Percentiles rank a stretch among this genome's conserved stretches.
phyloP scores from a whole-genome alignment of 148 eudicot species.

The Chenopodium berlandieri region DNA sequence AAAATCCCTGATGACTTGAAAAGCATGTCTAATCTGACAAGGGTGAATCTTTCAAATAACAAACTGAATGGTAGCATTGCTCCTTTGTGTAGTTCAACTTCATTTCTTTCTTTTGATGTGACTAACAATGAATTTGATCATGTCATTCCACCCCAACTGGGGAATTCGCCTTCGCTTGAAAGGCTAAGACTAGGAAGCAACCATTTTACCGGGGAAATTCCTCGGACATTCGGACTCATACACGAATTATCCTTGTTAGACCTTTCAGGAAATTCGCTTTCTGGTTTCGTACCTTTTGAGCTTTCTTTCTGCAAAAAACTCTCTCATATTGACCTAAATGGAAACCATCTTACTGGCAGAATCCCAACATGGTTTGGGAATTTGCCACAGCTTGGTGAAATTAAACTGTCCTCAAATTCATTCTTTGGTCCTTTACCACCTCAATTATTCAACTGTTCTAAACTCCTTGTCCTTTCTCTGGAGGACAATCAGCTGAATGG shows the following conservation, averaged over 20 bases:
- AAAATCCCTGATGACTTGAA: slow-evolving; percentile 57
- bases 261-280: slow-evolving; percentile 68
- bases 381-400: slow-evolving; percentile 72
- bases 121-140: slow-evolving; percentile 72
- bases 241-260: slow-evolving; percentile 56
- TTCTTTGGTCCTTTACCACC: slow-evolving; percentile 64
- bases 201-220: slow-evolving; percentile 65
- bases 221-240: slow-evolving; percentile 62
- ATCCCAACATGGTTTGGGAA: slow-evolving; percentile 84
- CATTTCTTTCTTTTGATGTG: slow-evolving; percentile 83
- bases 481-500: slow-evolving; percentile 57
- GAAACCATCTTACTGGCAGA: slow-evolving; percentile 62
- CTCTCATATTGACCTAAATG: slow-evolving; percentile 76
- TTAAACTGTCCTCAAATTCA: slow-evolving; percentile 78
- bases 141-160: slow-evolving; percentile 63
- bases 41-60: slow-evolving; percentile 81
- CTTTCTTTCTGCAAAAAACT: slow-evolving; percentile 66
- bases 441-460: slow-evolving; percentile 73
- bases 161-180: slow-evolving; percentile 62
- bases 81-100: slow-evolving; percentile 69
- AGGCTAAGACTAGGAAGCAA: slow-evolving; percentile 80
- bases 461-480: slow-evolving; percentile 71
- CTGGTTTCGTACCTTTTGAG: slow-evolving; percentile 63
- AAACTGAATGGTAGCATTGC: slow-evolving; percentile 71
- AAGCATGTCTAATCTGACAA: slow-evolving; percentile 58